Percentiles rank a stretch among this genome's conserved stretches.
phyloP scores from a whole-genome alignment of 2,329 filamentous ascomycete genomes.

The Harringtonia aguacate region DNA sequence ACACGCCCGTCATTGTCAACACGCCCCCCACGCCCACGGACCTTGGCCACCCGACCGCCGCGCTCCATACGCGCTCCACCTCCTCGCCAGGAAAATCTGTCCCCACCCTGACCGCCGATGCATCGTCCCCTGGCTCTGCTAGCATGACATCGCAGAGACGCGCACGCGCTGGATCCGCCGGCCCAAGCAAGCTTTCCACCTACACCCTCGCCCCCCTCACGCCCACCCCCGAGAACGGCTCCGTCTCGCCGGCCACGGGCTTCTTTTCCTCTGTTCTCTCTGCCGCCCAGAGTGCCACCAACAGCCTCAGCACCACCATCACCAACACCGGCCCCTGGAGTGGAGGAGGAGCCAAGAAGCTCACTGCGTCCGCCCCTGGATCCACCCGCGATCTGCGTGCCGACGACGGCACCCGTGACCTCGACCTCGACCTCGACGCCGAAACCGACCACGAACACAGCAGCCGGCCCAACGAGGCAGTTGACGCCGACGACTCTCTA shows the following conservation, averaged over 20 bases:
- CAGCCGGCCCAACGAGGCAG: conserved; percentile 18
- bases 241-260: conserved; percentile 40
- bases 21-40: conserved; percentile 57
- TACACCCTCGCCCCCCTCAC: conserved; percentile 62
- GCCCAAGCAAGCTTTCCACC: conserved; percentile 81
- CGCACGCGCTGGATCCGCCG: conserved; percentile 43
- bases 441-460: conserved; percentile 10
- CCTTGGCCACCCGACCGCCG: conserved; percentile 14
- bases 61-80: background rate
- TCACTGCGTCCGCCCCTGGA: background rate
- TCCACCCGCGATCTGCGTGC: conserved; percentile 1
- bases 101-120: conserved; percentile 25
- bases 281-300: conserved; percentile 85
- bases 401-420: no score
- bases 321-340: conserved; percentile 49
- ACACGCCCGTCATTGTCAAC: conserved; percentile 48
- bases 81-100: conserved; percentile 4
- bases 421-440: conserved; percentile 2
- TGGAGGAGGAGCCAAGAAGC: conserved; percentile 21
- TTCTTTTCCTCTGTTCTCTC: conserved; percentile 95
- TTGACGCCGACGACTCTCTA: conserved; percentile 31
- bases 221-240: conserved; percentile 60
- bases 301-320: conserved; percentile 61
- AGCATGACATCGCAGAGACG: conserved; percentile 58
- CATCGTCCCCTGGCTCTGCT: conserved; percentile 38